Evolutionary conservation across 306 rosid genomes (phyloP).

Genomic region (Oemleria cerasiformis): DNA sequence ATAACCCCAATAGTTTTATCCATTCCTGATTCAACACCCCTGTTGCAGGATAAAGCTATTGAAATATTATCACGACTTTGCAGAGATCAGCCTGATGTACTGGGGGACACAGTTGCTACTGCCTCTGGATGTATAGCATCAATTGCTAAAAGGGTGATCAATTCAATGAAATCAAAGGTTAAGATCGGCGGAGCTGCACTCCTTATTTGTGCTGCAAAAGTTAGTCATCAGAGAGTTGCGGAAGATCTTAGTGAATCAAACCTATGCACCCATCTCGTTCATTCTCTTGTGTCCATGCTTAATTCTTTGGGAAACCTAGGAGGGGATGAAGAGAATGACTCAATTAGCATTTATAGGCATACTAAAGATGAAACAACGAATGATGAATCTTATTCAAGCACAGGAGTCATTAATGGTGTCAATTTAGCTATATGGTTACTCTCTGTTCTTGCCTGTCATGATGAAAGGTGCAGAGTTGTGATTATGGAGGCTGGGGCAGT

Average conservation of each 20-base stretch:
- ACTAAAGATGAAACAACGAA: constrained; percentile 43
- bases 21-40: constrained; percentile 64
- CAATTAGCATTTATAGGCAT: constrained; percentile 66
- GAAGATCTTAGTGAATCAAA: constrained; percentile 68
- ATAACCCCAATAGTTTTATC: constrained; percentile 77
- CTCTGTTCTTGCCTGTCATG: constrained; percentile 79
- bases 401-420: constrained; percentile 56
- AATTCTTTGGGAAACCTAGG: constrained; percentile 39
- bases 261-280: constrained; percentile 60
- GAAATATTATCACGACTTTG: constrained; percentile 83
- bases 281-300: constrained; percentile 75
- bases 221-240: constrained; percentile 66
- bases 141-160: constrained; percentile 70
- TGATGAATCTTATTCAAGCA: constrained; percentile 49
- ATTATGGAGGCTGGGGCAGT: constrained; percentile 97
- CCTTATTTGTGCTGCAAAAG: constrained; percentile 80
- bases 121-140: constrained; percentile 77
- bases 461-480: constrained; percentile 59
- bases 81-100: constrained; percentile 68
- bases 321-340: constrained; percentile 42
- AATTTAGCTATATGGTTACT: constrained; percentile 88
- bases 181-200: constrained; percentile 90
- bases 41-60: constrained; percentile 83
- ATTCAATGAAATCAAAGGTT: constrained; percentile 64
- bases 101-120: constrained; percentile 64